Evolutionary conservation across 2,329 filamentous ascomycete species (phyloP).

Genomic region (Hymenoscyphus fructigenus): DNA sequence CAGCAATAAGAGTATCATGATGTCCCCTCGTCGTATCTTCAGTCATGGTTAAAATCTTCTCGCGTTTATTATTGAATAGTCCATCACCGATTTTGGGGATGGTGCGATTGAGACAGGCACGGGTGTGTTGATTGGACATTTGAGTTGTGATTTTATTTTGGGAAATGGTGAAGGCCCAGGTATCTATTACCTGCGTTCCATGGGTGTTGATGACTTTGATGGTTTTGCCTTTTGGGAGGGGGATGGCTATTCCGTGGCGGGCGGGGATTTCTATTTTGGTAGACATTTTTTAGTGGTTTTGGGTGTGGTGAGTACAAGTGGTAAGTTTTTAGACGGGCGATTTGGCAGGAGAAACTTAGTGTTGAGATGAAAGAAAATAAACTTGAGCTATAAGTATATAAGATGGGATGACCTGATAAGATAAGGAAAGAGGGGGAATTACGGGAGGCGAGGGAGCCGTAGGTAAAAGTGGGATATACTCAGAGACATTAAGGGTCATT

Average conservation of each 20-base stretch:
- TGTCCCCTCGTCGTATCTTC: conserved; percentile 27
- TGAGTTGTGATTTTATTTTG: conserved; percentile 19
- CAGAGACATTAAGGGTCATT: background rate
- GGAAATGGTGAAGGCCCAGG: conserved; percentile 26
- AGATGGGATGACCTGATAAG: background rate
- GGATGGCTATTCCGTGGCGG: conserved; percentile 20
- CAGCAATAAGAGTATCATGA: conserved; percentile 31
- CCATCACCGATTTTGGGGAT: conserved; percentile 27
- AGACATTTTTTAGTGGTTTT: background rate
- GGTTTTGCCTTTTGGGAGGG: conserved; percentile 15
- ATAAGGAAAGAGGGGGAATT: background rate
- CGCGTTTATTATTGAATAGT: conserved; percentile 25
- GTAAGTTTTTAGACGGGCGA: background rate
- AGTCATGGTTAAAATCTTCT: conserved; percentile 24
- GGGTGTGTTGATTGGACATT: conserved; percentile 29
- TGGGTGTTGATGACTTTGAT: conserved; percentile 25
- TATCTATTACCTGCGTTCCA: conserved; percentile 27
- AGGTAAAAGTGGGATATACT: background rate
- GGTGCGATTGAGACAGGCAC: conserved; percentile 25
- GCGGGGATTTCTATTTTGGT: conserved; percentile 20
- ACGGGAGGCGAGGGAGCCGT: background rate
- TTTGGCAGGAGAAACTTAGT: background rate
- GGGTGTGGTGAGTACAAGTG: background rate
- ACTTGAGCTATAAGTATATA: background rate
- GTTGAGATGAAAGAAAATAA: background rate